These are phyloP conservation scores for Fusarium brachygibbosum DNA, from an alignment of 2,329 filamentous ascomycete genomes.

Conservation along the genomic window DNA sequence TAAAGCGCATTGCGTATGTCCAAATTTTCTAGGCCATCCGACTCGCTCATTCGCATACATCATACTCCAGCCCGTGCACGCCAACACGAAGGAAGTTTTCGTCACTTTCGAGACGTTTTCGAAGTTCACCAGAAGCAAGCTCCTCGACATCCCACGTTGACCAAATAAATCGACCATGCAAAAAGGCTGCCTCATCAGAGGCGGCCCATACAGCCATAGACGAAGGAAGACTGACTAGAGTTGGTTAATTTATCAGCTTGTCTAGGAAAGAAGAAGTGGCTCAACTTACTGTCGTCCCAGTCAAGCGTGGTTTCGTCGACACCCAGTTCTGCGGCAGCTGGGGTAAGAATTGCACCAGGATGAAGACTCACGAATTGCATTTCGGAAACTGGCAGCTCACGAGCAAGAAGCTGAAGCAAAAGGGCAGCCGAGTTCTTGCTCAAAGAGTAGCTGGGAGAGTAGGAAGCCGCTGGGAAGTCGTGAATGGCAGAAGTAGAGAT, in stretches of 20 bases:
- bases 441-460: not conserved
- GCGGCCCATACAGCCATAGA: constrained; percentile 1
- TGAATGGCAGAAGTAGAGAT: constrained; percentile 9
- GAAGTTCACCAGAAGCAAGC: not conserved
- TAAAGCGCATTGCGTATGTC: too few relatives aligned
- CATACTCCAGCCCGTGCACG: not conserved
- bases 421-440: not conserved
- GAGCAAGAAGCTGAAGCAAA: not conserved
- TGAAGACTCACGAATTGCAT: not conserved
- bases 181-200: not conserved
- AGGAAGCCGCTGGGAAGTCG: not conserved
- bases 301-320: not conserved
- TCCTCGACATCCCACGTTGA: constrained; percentile 15
- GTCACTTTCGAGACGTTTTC: not conserved
- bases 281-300: not conserved
- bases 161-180: constrained; percentile 16
- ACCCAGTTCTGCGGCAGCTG: not conserved
- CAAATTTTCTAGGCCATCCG: not conserved
- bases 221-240: not conserved
- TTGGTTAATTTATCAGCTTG: not conserved
- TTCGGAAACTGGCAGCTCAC: accelerated
- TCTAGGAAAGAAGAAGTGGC: too few relatives aligned
- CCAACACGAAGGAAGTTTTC: constrained; percentile 5
- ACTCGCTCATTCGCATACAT: accelerated
- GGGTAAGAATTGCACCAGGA: not conserved